Base-by-base conservation (phyloP, 495 filamentous ascomycete genomes). In the Pyrenopolyporus hunteri region DNA sequence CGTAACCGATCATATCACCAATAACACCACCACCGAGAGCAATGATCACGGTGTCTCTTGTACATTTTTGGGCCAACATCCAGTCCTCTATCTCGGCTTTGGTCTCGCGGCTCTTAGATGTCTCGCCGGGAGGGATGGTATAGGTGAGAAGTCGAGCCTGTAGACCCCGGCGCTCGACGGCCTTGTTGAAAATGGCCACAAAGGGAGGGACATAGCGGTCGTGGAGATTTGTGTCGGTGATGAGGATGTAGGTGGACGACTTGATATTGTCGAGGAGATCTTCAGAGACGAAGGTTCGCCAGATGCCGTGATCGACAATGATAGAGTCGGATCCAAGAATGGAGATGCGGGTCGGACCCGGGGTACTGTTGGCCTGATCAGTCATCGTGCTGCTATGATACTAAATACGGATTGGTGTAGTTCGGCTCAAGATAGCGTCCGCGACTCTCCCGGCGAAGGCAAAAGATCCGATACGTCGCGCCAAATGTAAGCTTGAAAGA, bases 1-100 rank as follows among this genome's bases (percentile, higher is more conserved):
- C 89, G 74, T 96, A 98, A 46, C 94, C 94, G 55, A 96, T 92
- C 86, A 98, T 87, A 71, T 98, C 94, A 16, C 94, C 94, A 77
- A 98, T 96, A 19, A 98, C 95, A 45, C 94, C 94, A 57, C 94
- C 94, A n/a, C 94, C 94, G 10, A 98, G 81, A 13, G 94, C 94
- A 73, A 98, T 90, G 47, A 98, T 84, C 37, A 98, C 89, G 1
- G 92, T 96, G 73, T 98, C 94, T 43, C 94, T 83, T 14, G 93
- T 96, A 81, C 92, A 98, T 84, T 87, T 77, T 55, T 97, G 84
- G 57, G 87, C 84, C 43, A 97, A 81, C 89, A 98, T 89, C 95
- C 95, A 98, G 77, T 98, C 93, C 72, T 98, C 93, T 59, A 98
- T 91, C 68, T 92, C 89, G 40, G 88, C 93, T 74, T 97, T 97